phyloP scores from a whole-genome alignment of 1,284 basidiomycete genomes.

The Pterula multifida region DNA sequence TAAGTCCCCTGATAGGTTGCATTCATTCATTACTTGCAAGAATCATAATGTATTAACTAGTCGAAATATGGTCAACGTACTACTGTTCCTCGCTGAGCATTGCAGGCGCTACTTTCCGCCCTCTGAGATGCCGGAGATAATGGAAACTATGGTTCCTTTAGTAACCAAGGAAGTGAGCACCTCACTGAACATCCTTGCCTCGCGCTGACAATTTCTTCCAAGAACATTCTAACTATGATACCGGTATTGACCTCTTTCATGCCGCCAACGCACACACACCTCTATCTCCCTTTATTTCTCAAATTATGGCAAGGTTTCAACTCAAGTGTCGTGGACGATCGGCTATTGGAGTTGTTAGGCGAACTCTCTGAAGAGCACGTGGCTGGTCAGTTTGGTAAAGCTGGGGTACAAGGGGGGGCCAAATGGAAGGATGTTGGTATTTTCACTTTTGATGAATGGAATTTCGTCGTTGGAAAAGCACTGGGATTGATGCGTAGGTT shows the following conservation, averaged over 20 bases:
- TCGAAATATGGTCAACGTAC: constrained; percentile 55
- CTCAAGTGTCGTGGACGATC: constrained; percentile 70
- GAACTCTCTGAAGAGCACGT: constrained; percentile 71
- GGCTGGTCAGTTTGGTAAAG: constrained; percentile 40
- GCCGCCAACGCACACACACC: constrained; percentile 52
- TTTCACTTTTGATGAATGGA: constrained; percentile 82
- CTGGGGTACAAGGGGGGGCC: constrained; percentile 39
- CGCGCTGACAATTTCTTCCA: constrained; percentile 6
- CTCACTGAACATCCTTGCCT: constrained; percentile 4
- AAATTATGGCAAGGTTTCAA: constrained; percentile 82
- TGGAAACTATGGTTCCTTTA: constrained; percentile 57
- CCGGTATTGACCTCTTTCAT: constrained; percentile 70
- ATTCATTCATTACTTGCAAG: neutral
- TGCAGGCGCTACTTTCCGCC: constrained; percentile 61
- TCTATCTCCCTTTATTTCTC: constrained; percentile 67
- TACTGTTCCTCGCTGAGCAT: constrained; percentile 62
- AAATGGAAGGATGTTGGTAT: constrained; percentile 77
- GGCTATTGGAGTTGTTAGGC: constrained; percentile 74
- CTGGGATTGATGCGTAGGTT: constrained; percentile 77
- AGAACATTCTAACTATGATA: constrained; percentile 57
- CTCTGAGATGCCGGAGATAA: constrained; percentile 59
- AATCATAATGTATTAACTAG: constrained; percentile 25
- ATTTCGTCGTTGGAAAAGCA: constrained; percentile 77
- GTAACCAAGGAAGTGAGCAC: constrained; percentile 47
- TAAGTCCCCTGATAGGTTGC: constrained; percentile 19